Base-by-base conservation (phyloP, 495 filamentous ascomycete species). In the Penicillium silybi region DNA sequence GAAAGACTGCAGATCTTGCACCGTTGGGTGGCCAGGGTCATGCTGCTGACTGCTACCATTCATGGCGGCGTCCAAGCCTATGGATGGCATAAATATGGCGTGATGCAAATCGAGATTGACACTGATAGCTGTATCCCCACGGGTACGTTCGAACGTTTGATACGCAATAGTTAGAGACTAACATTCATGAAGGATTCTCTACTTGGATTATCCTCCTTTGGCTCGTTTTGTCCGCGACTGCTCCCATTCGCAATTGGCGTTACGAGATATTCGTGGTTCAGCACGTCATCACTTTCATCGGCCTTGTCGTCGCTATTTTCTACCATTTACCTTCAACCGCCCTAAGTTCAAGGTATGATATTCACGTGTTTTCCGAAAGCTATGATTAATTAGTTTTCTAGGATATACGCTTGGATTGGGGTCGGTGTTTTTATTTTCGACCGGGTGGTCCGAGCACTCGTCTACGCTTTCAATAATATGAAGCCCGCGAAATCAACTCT, bases 391-490 rank as follows among this genome's bases (percentile, higher is more conserved):
- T 15, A 13, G 2, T 32, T 15, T 41, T 11, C 2, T 41, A 52
- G 49, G 4, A 45, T 52, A 19, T 52, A 52, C 34, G 49, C 49
- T 20, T 54, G 52, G 52, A 48, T 48, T 7, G 45, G 45, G 9
- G 46, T 54, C 27, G 52, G 45, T 18, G 6, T 52, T 6, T 46
- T 44, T 45, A 40, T 57, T 23, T 44, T 52, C n/a, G 54, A 57
- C 23, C 48, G 54, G 3, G 8, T 56, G 10, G 37, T 51, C 9
- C 43, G 47, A 0, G 20, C 37, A 19, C 6, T 44, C 19, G n/a
- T 44, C 16, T 50, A 27, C 11, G 38, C 38, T 5, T 56, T 46
- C 26, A 41, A 15, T 6, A 56, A 56, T n/a, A 34, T 44, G 3
- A 45, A 32, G 8, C 37, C 43, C 0, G 35, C 37, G n/a, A 50